Base-by-base conservation (phyloP, 257 asterid species). In the Mitragyna speciosa region DNA sequence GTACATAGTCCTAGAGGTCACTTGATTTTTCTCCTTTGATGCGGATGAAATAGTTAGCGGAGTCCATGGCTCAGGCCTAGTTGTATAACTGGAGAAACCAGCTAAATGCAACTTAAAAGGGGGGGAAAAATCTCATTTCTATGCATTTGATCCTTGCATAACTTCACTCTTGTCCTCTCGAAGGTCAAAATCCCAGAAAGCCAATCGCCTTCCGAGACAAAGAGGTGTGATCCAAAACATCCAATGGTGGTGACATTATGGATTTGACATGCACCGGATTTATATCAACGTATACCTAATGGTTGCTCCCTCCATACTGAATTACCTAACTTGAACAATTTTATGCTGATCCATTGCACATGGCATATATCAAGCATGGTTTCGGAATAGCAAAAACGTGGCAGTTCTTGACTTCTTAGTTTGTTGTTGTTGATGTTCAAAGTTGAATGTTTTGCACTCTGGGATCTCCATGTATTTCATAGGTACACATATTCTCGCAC, bases 231-330 rank as follows among this genome's bases (percentile, higher is more conserved):
- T 26, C 71, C 43, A 66, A 71, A 73, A 43, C 36, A 43, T 51
- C 31, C 33, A 83, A 78, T 63, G 12, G 78, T 31, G 81, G 78
- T 31, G 81, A 83, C 64, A 83, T 59, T 70, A 17, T 63, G n/a
- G 91, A 92, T 88, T 87, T 84, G 94, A 92, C 97, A 81, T 71
- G n/a, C 87, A 87, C 96, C 94, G 26, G 86, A 92, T 80, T 79
- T 56, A 41, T 85, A 87, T 86, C 58, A 91, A 91, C 91, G 84
- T 54, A 84, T 91, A 89, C 96, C 97, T 89, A 88, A 92, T 76
- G 47, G 54, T 79, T 85, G 91, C 83, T 83, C 91, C 86, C 83
- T 82, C 90, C 91, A 87, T 88, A 77, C 88, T 79, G 76, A 72
- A 65, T 78, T 87, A 88, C 97, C 97, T 92, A 92, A 90, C 93